Percentiles rank a stretch among this genome's conserved stretches.
phyloP scores from a whole-genome alignment of 306 rosid genomes.

The Oemleria cerasiformis region DNA sequence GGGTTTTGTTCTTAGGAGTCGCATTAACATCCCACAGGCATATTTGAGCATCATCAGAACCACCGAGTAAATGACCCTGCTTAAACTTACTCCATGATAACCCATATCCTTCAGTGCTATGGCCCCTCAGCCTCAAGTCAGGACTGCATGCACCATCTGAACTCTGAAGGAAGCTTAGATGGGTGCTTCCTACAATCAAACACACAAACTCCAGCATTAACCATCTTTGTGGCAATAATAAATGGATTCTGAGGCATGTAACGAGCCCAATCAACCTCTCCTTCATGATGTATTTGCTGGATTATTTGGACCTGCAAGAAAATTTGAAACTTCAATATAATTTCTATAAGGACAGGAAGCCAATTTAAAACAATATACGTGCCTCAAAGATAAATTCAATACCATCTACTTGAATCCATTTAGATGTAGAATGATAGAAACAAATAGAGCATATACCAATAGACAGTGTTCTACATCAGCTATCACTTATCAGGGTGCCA shows the following conservation, averaged over 20 bases:
- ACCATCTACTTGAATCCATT: not conserved
- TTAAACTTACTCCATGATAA: conserved; percentile 95
- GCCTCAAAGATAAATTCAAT: no score
- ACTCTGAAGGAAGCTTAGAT: conserved; percentile 92
- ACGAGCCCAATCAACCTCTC: conserved; percentile 94
- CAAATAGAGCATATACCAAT: not conserved
- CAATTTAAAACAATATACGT: no score
- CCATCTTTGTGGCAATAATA: conserved; percentile 86
- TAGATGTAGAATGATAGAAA: not conserved
- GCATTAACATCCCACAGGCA: conserved; percentile 95
- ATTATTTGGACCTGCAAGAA: conserved; percentile 76
- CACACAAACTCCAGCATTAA: conserved; percentile 90
- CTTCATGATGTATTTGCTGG: conserved; percentile 95
- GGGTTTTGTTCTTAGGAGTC: conserved; percentile 65
- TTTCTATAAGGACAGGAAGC: no score
- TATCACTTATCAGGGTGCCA: not conserved
- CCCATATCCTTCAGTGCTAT: conserved; percentile 95
- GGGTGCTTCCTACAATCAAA: conserved; percentile 96
- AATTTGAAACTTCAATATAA: no score
- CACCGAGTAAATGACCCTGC: conserved; percentile 87
- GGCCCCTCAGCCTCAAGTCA: conserved; percentile 86
- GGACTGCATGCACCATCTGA: conserved; percentile 94
- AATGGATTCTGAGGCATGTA: conserved; percentile 92
- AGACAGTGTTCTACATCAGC: not conserved
- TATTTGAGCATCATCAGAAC: conserved; percentile 99